phyloP scores from a whole-genome alignment of 306 rosid species.

The Gastrolobium villosum region DNA sequence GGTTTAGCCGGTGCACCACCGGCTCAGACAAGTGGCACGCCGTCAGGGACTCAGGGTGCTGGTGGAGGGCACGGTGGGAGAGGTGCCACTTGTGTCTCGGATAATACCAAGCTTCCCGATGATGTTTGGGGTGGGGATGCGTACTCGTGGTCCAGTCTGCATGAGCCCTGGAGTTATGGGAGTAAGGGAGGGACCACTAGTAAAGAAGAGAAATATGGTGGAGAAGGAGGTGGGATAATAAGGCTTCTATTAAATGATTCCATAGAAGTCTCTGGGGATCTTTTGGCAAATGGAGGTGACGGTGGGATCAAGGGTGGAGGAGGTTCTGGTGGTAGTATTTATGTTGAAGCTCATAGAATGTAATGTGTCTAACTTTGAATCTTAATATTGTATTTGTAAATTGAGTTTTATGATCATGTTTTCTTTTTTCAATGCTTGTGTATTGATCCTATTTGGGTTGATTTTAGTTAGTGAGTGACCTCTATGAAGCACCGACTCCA shows the following conservation, averaged over 20 bases:
- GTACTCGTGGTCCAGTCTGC: constrained; percentile 79
- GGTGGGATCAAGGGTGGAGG: constrained; percentile 96
- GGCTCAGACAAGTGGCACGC: constrained; percentile 86
- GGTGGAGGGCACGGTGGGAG: constrained; percentile 98
- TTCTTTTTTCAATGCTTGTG: not conserved
- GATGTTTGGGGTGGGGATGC: constrained; percentile 99
- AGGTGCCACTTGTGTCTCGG: constrained; percentile 87
- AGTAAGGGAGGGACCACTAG: constrained; percentile 93
- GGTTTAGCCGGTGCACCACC: constrained; percentile 89
- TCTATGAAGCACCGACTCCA: too few species aligned
- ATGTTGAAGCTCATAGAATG: constrained; percentile 75
- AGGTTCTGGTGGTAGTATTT: constrained; percentile 98
- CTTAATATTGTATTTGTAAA: constrained; percentile 42
- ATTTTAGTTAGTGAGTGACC: not conserved
- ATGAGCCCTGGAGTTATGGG: constrained; percentile 82
- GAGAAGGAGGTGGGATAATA: constrained; percentile 95
- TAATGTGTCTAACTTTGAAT: constrained; percentile 52
- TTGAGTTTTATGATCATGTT: not conserved
- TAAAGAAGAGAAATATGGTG: constrained; percentile 83
- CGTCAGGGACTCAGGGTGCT: constrained; percentile 85
- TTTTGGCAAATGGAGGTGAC: constrained; percentile 87
- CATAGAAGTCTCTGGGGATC: constrained; percentile 64
- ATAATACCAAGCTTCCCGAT: constrained; percentile 88
- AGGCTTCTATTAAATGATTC: constrained; percentile 56
- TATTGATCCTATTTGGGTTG: not conserved